phyloP scores from a whole-genome alignment of 345 rosid species.

The Laguncularia racemosa region DNA sequence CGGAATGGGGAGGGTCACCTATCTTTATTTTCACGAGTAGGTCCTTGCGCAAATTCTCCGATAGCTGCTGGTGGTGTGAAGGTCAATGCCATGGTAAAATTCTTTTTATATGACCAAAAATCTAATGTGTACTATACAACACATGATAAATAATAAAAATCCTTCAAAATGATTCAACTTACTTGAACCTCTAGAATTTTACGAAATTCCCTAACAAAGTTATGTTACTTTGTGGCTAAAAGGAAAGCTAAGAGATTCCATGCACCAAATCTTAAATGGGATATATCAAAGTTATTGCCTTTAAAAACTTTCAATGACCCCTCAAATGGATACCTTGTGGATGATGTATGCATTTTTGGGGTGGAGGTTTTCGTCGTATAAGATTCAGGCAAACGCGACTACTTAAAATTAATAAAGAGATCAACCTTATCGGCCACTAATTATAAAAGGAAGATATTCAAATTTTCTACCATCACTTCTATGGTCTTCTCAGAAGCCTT shows the following conservation, averaged over 20 bases:
- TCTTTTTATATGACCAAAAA: conserved; percentile 6
- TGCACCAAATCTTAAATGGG: background rate
- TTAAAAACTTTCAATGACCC: conserved; percentile 2
- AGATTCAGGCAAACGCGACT: background rate
- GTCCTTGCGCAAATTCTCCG: background rate
- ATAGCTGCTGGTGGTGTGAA: background rate
- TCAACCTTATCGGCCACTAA: background rate
- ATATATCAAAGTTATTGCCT: background rate
- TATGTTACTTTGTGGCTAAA: background rate
- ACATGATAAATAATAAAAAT: background rate
- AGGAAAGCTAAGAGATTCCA: conserved; percentile 1
- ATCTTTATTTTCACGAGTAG: background rate
- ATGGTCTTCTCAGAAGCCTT: background rate
- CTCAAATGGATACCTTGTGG: conserved; percentile 8
- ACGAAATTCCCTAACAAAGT: background rate
- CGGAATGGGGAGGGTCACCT: conserved; percentile 1
- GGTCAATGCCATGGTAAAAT: background rate
- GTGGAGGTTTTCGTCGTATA: conserved; percentile 4
- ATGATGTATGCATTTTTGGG: conserved; percentile 10
- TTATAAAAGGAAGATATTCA: background rate
- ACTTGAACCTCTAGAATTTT: no score
- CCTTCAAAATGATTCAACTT: no score
- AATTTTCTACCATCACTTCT: background rate
- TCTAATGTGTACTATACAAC: background rate
- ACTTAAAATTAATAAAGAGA: background rate